Evolutionary conservation across 1,284 basidiomycete species (phyloP).

Genomic region (Paramarasmius palmivorus): DNA sequence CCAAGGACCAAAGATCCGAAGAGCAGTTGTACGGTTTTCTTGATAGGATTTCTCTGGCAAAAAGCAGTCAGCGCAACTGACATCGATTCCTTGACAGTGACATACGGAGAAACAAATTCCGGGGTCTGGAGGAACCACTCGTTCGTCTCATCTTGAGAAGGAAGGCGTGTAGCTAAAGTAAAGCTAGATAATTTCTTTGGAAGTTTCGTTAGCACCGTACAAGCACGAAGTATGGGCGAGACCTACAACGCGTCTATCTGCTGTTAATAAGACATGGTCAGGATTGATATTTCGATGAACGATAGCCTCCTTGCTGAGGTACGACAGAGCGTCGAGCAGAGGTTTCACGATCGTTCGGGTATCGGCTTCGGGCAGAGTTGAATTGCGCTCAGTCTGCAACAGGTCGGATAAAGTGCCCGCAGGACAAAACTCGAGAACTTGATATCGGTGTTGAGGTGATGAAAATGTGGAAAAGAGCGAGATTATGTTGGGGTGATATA

Average conservation of each 20-base stretch:
- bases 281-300: constrained; percentile 38
- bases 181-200: constrained; percentile 41
- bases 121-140: constrained; percentile 16
- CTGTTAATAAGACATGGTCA: constrained; percentile 34
- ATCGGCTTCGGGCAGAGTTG: constrained; percentile 33
- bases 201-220: background rate
- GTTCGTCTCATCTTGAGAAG: constrained; percentile 17
- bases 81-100: background rate
- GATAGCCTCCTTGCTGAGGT: constrained; percentile 41
- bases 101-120: constrained; percentile 36
- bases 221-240: background rate
- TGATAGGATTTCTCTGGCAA: constrained; percentile 32
- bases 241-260: constrained; percentile 34
- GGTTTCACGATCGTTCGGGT: constrained; percentile 38
- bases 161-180: constrained; percentile 27
- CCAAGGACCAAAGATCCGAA: constrained; percentile 42
- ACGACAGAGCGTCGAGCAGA: constrained; percentile 42
- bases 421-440: constrained; percentile 47
- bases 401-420: constrained; percentile 37
- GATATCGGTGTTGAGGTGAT: constrained; percentile 32
- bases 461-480: constrained; percentile 46
- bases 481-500: constrained; percentile 51
- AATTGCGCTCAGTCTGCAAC: constrained; percentile 24
- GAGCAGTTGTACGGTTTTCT: constrained; percentile 28
- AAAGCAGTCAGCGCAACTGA: too few species aligned